Base-by-base conservation (phyloP, 2,329 filamentous ascomycete species). In the Akanthomyces uredinophilus region DNA sequence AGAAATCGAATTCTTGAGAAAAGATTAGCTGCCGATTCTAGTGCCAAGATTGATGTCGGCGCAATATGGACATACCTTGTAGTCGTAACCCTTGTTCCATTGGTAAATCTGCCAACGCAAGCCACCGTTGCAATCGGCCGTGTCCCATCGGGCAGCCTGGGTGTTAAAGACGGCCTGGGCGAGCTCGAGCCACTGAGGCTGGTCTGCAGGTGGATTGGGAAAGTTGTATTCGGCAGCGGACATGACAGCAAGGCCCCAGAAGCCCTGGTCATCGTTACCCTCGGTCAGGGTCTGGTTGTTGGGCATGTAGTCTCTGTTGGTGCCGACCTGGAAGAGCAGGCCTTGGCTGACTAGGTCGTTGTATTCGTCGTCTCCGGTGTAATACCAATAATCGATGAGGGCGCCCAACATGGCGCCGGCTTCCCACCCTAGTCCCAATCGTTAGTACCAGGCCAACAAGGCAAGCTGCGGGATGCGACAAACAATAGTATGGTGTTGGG, bases 191-290 rank as follows among this genome's bases (percentile, higher is more conserved):
- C 79, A 96, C 64, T 89, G 86, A 0, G 89, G 86, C 59, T 87
- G 71, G 62, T 81, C 83, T 0, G 78, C 66, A 0, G 84, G 81
- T 5, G 89, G 87, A 68, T 92, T 83, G 1, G 88, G 87, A 69
- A 89, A 94, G 65, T 86, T 87, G 68, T 87, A 84, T 74, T 96
- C 91, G 43, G 89, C 88, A 2, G 91, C 91, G 11, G 84, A 83
- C 80, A 96, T 89, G 64, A 88, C 89, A 1, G 91, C 85, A 79
- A 95, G 83, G n/a, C 84, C 90, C 91, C 91, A 96, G 75, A 95
- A 94, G 6, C 89, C 87, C 73, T 91, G 89, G 68, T 91, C 89
- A 66, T 92, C 89, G 74, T 91, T 91, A 66, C 88, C 88, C 64
- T 82, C 74, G 2, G 81, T 81, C 53, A 77, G 73, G 7, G 84